Conservation (phyloP, 768 basidiomycete genomes). For the Terana coerulea region DNA sequence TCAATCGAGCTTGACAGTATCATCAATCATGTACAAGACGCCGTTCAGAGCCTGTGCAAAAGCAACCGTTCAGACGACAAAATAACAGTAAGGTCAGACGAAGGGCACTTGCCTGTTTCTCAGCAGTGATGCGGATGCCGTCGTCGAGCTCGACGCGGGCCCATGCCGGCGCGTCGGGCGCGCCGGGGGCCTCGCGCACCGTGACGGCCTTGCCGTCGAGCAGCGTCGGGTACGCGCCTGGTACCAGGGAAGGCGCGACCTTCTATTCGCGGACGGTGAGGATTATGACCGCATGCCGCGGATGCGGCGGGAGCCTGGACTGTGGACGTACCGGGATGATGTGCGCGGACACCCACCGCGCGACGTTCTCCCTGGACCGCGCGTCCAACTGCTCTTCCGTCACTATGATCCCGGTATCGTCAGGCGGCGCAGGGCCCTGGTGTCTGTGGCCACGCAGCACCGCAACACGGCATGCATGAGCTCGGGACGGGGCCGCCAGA, state of each 20-base stretch:
- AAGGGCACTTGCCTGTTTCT: slow-evolving; percentile 51
- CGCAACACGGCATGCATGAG: background rate
- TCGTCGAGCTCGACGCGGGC: slow-evolving; percentile 52
- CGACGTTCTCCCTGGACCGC: slow-evolving; percentile 60
- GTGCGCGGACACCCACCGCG: slow-evolving; percentile 79
- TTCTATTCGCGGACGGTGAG: slow-evolving; percentile 29
- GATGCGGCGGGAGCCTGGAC: background rate
- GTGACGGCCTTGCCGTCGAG: slow-evolving; percentile 54
- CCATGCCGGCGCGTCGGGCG: slow-evolving; percentile 49
- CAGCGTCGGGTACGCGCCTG: slow-evolving; percentile 52
- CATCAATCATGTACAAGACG: slow-evolving; percentile 55
- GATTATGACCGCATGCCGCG: slow-evolving; percentile 1
- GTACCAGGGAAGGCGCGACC: slow-evolving; percentile 44
- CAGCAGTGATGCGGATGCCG: slow-evolving; percentile 49
- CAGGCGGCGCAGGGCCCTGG: slow-evolving; percentile 41
- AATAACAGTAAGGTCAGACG: slow-evolving; percentile 12
- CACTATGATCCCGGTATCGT: slow-evolving; percentile 37
- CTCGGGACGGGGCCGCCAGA: background rate
- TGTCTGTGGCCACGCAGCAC: slow-evolving; percentile 41
- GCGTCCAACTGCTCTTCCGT: slow-evolving; percentile 66
- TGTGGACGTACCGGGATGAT: slow-evolving; percentile 67
- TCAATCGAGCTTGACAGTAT: slow-evolving; percentile 37
- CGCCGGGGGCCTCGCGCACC: slow-evolving; percentile 39
- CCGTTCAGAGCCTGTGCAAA: slow-evolving; percentile 47
- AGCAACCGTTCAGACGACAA: background rate